Evolutionary conservation across 2,329 filamentous ascomycete genomes (phyloP).

Genomic region (Zasmidium angulare): DNA sequence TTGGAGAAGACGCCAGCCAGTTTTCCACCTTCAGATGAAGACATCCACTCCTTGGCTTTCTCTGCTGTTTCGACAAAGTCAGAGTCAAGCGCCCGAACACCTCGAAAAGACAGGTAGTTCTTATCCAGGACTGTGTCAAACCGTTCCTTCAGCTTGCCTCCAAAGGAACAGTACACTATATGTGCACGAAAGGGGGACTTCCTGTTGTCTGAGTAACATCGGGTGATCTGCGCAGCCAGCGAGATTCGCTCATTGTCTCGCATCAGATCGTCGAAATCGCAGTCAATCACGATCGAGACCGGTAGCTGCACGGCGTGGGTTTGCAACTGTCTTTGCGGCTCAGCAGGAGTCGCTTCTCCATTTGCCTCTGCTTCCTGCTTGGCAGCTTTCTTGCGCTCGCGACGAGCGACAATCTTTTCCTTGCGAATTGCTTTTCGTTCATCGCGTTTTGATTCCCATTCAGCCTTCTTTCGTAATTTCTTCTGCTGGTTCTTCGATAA

Average conservation of each 20-base stretch:
- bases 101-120: conserved; percentile 77
- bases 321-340: conserved; percentile 8
- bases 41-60: conserved; percentile 69
- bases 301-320: conserved; percentile 57
- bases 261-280: conserved; percentile 90
- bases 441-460: conserved; percentile 72
- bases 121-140: conserved; percentile 74
- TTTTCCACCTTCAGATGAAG: conserved; percentile 41
- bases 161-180: conserved; percentile 75
- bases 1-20: conserved; percentile 27
- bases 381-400: conserved; percentile 47
- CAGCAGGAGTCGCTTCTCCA: conserved; percentile 3
- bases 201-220: conserved; percentile 86
- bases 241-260: conserved; percentile 80
- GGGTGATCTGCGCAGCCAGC: conserved; percentile 77
- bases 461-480: conserved; percentile 68
- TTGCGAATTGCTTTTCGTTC: conserved; percentile 59
- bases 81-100: conserved; percentile 68
- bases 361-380: conserved; percentile 26
- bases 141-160: conserved; percentile 69
- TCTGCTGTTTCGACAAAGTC: conserved; percentile 71
- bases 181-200: conserved; percentile 67
- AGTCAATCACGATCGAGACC: conserved; percentile 82
- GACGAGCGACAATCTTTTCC: conserved; percentile 56
- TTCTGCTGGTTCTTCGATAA: conserved; percentile 87